Evolutionary conservation across 2,329 filamentous ascomycete species (phyloP), one percentile per base, ranked within the genome.

Genomic region (Leptographium galeiforme): DNA sequence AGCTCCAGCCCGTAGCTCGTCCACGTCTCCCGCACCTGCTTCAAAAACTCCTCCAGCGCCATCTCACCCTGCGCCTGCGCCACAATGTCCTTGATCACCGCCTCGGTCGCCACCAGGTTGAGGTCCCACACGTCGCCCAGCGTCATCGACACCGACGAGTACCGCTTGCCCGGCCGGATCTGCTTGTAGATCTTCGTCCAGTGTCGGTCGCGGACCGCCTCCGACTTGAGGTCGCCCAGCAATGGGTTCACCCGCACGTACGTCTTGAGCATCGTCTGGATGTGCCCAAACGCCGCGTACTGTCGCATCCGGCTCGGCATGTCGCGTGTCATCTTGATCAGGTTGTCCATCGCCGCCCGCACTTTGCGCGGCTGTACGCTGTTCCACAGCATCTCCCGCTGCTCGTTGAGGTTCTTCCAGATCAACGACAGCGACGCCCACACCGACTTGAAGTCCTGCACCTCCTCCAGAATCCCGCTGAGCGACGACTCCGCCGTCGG

Each of bases 251-350:
- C 89, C 67, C 95, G 97, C 58, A 96, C 77, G 49, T 95, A 78
- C 57, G 90, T 84, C 46, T 89, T 86, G 43, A 98, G 79, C 34
- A 94, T 87, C 58, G 82, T 89, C 66, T 98, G 94, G 41, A 98
- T 89, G 64, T 98, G 91, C 68, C 98, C 94, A 65, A 98, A 99
- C n/a, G 94, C 94, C 61, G 94, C 91, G 67, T 99, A 99, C 64
- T 98, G 94, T 56, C 94, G 84, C 91, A 98, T 97, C 56, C 93
- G 84, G 68, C 89, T 95, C 0, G 94, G 93, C 93, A 98, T 97
- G 58, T 97, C 91, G 71, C 95, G 97, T 39, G 90, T 97, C 79
- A 95, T 95, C 73, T 95, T 95, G 67, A 97, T 88, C 52, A 97
- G 78, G 48, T 85, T 84, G 63, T 98, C 91, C 50, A 99, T 84